Conservation (phyloP, 2,329 filamentous ascomycete species). For the Hypoxylon sp. region DNA sequence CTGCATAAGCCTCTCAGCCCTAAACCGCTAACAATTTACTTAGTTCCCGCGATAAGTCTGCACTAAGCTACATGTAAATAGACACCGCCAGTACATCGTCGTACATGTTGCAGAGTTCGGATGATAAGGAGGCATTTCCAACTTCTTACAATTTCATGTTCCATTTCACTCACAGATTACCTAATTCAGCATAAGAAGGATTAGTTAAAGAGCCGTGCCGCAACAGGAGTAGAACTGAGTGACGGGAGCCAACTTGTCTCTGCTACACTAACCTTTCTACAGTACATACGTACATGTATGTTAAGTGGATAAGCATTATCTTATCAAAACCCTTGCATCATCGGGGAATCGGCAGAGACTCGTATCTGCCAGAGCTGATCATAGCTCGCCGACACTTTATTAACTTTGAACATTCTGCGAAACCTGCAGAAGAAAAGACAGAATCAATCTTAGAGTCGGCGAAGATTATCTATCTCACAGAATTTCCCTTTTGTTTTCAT, state of each 20-base stretch:
- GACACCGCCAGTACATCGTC: slow-evolving; percentile 14
- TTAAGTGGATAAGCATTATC: slow-evolving; percentile 16
- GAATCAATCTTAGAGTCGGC: slow-evolving; percentile 2
- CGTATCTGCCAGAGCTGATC: slow-evolving; percentile 2
- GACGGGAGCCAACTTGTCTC: not conserved
- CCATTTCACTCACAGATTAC: not conserved
- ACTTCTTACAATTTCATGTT: slow-evolving; percentile 11
- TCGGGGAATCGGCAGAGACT: slow-evolving; percentile 15
- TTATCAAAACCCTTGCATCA: slow-evolving; percentile 15
- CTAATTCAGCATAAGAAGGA: not conserved
- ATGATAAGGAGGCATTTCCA: slow-evolving; percentile 24
- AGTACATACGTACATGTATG: not conserved
- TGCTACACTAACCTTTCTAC: not conserved
- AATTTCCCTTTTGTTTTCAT: slow-evolving; percentile 8
- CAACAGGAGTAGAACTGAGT: not conserved
- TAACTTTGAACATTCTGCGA: slow-evolving; percentile 17
- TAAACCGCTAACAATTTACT: slow-evolving; percentile 21
- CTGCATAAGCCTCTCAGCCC: slow-evolving; percentile 17
- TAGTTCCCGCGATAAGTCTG: not conserved
- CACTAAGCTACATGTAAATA: slow-evolving; percentile 14
- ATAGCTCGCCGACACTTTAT: slow-evolving; percentile 17
- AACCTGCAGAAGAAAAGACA: slow-evolving; percentile 7
- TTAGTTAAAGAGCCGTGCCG: not conserved
- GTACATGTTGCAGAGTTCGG: slow-evolving; percentile 34
- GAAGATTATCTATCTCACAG: not conserved